These are phyloP conservation scores for Rubroboletus satanas DNA, from an alignment of 768 basidiomycete species.

Conservation along the genomic window DNA sequence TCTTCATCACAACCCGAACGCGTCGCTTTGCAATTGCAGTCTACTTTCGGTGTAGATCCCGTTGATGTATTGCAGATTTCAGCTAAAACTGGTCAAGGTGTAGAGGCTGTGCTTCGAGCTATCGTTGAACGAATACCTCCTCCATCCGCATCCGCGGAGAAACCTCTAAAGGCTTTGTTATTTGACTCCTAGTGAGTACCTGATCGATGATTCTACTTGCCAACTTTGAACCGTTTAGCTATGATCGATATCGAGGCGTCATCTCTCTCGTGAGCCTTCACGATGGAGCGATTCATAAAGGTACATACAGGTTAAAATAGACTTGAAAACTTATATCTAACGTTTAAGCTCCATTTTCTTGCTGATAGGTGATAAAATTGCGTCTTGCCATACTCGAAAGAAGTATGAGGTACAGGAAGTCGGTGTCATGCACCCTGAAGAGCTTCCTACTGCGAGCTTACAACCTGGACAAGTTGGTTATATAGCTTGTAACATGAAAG, in stretches of 20 bases:
- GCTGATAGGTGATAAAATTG: conserved; percentile 78
- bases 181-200: conserved; percentile 84
- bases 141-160: conserved; percentile 51
- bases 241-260: conserved; percentile 94
- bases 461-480: conserved; percentile 83
- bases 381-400: conserved; percentile 78
- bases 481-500: conserved; percentile 96
- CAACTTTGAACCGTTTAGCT: conserved; percentile 44
- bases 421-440: conserved; percentile 88
- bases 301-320: conserved; percentile 34
- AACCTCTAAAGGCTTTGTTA: conserved; percentile 75
- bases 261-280: conserved; percentile 86
- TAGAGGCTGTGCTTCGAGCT: conserved; percentile 70
- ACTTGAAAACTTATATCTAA: neutral
- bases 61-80: conserved; percentile 75
- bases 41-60: conserved; percentile 78
- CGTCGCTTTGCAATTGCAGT: conserved; percentile 75
- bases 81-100: conserved; percentile 89
- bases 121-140: conserved; percentile 84
- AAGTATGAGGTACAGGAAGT: conserved; percentile 87
- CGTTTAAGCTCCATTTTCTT: neutral
- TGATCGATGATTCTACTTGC: neutral
- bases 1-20: conserved; percentile 82
- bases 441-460: conserved; percentile 65
- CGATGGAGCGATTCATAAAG: conserved; percentile 77